Conservation (phyloP, 192 early-diverging fungal genomes). For the Backusella macrospora region DNA sequence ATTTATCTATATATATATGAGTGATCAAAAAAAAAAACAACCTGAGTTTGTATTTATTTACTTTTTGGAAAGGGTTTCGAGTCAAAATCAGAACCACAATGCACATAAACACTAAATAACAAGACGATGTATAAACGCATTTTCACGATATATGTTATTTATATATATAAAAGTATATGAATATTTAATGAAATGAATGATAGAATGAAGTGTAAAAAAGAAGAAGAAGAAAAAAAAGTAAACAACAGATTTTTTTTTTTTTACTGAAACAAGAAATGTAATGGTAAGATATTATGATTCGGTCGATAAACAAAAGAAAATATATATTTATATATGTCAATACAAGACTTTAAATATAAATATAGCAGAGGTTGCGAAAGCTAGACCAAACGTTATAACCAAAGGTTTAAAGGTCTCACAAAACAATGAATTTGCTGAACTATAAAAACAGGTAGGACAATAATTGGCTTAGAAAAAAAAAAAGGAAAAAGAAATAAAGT, state of each 20-base stretch:
- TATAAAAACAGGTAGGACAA: slow-evolving; percentile 41
- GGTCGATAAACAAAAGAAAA: background rate
- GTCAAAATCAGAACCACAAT: slow-evolving; percentile 1
- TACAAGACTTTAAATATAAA: slow-evolving; percentile 17
- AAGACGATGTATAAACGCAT: background rate
- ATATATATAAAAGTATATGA: background rate
- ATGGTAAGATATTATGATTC: background rate
- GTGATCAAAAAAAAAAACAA: background rate
- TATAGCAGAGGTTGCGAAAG: slow-evolving; percentile 28
- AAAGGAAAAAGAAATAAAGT: background rate
- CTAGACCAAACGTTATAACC: slow-evolving; percentile 26
- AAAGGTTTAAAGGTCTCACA: slow-evolving; percentile 19
- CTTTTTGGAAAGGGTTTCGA: slow-evolving; percentile 9
- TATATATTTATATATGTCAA: background rate
- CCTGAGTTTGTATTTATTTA: slow-evolving; percentile 1
- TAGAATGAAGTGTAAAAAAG: background rate
- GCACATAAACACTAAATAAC: background rate
- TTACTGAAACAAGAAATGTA: background rate
- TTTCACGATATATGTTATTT: background rate
- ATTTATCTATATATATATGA: background rate
- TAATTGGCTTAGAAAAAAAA: slow-evolving; percentile 15
- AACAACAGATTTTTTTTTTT: too few species aligned
- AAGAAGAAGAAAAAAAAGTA: background rate
- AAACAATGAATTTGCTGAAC: slow-evolving; percentile 17
- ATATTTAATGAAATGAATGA: background rate